Evolutionary conservation across 768 basidiomycete species (phyloP).

Genomic region (Paxillus involutus): DNA sequence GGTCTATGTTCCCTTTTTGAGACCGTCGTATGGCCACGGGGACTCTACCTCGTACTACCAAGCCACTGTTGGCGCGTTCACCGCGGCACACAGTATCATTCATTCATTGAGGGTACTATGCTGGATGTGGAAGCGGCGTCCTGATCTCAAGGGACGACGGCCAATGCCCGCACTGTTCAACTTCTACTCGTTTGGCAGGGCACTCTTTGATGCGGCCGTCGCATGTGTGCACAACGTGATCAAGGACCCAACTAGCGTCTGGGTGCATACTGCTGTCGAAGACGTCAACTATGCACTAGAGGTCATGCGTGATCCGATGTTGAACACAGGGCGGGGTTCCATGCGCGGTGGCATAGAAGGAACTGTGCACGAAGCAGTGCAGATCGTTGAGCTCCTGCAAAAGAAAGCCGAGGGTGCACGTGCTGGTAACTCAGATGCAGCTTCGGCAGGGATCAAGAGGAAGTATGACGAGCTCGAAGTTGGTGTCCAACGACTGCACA

Average conservation of each 20-base stretch:
- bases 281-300: conserved; percentile 45
- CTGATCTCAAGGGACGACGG: conserved; percentile 30
- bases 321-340: conserved; percentile 32
- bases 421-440: conserved; percentile 9
- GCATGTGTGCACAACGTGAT: conserved; percentile 64
- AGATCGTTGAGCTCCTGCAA: conserved; percentile 39
- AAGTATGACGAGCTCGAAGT: conserved; percentile 42
- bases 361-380: conserved; percentile 36
- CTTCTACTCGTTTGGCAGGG: conserved; percentile 59
- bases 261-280: conserved; percentile 47
- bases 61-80: conserved; percentile 56
- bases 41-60: conserved; percentile 42
- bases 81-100: conserved; percentile 66
- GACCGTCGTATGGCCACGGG: conserved; percentile 29
- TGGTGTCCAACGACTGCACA: conserved; percentile 28
- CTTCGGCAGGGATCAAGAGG: conserved; percentile 38
- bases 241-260: conserved; percentile 47
- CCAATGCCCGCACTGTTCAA: conserved; percentile 48
- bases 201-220: conserved; percentile 66
- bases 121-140: conserved; percentile 37
- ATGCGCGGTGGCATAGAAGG: conserved; percentile 34
- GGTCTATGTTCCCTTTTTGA: conserved; percentile 68
- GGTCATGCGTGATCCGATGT: conserved; percentile 37
- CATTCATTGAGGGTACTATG: conserved; percentile 47
- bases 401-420: conserved; percentile 39